A percentile compares a stretch with the other conserved stretches of the same genome.
Conservation (phyloP, 306 rosid genomes). For the Oxytropis ochrocephala region DNA sequence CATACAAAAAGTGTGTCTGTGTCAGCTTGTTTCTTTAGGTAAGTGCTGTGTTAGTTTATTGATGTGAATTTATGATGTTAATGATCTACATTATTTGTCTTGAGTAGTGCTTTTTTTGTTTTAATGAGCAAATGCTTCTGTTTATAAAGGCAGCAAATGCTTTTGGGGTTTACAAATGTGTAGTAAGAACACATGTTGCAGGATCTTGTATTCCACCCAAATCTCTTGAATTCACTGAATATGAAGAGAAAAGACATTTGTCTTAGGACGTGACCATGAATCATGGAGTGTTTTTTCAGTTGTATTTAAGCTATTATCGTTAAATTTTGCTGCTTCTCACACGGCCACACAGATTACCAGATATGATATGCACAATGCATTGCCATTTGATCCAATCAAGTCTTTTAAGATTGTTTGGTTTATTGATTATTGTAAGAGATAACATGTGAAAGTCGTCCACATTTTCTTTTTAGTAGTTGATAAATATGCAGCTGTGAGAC, state of each 20-base stretch:
- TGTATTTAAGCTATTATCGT: neutral
- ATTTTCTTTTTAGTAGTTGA: too few species aligned
- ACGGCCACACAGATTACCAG: neutral
- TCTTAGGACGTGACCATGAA: neutral
- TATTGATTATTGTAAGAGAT: neutral
- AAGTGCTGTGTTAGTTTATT: too few species aligned
- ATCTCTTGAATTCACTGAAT: neutral
- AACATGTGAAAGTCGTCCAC: neutral
- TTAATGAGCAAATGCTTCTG: too few species aligned
- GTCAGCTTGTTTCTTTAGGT: too few species aligned
- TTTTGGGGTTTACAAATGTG: neutral
- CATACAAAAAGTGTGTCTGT: too few species aligned
- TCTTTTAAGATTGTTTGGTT: neutral
- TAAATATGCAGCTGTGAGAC: too few species aligned
- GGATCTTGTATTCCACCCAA: too few species aligned
- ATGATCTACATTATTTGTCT: too few species aligned
- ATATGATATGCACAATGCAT: neutral
- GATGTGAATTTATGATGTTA: too few species aligned
- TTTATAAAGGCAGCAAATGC: too few species aligned
- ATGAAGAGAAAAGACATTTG: neutral
- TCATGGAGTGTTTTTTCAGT: neutral
- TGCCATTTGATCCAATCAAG: neutral
- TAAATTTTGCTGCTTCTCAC: neutral
- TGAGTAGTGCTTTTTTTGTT: too few species aligned
- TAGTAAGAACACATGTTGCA: too few species aligned